A percentile compares a stretch with the other conserved stretches of the same genome.
These are phyloP conservation scores for Alternaria infectoria DNA, from an alignment of 2,329 filamentous ascomycete genomes.

Conservation along the genomic window DNA sequence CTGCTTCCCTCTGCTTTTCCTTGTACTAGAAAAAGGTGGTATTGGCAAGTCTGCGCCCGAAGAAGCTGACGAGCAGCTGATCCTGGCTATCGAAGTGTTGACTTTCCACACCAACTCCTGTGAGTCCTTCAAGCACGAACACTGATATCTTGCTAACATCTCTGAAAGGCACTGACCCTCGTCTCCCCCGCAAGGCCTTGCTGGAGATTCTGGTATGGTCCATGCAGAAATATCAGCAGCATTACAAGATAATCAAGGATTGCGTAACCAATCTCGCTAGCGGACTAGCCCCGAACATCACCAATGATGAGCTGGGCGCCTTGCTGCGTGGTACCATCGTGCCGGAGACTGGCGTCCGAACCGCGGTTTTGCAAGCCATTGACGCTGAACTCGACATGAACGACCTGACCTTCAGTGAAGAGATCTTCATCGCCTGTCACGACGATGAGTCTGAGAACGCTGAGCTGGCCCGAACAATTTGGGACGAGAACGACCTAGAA, in stretches of 20 bases:
- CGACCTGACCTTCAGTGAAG: constrained; percentile 82
- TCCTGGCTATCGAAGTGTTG: constrained; percentile 86
- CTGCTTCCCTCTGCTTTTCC: constrained; percentile 79
- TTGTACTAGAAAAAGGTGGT: constrained; percentile 79
- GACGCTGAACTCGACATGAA: constrained; percentile 91
- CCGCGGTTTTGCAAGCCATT: constrained; percentile 85
- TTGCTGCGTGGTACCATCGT: constrained; percentile 82
- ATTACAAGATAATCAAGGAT: constrained; percentile 95
- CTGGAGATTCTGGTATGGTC: constrained; percentile 74
- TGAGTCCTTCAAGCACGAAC: constrained; percentile 28
- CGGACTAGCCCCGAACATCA: constrained; percentile 83
- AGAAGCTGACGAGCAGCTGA: constrained; percentile 85
- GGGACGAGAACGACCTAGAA: constrained; percentile 89
- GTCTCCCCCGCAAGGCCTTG: constrained; percentile 77
- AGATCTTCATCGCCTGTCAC: constrained; percentile 92
- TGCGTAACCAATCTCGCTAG: constrained; percentile 86
- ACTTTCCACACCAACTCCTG: constrained; percentile 86
- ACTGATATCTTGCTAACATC: constrained; percentile 18
- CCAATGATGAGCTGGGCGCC: constrained; percentile 71
- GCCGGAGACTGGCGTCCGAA: constrained; percentile 78
- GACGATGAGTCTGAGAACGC: constrained; percentile 89
- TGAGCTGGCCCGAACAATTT: constrained; percentile 84
- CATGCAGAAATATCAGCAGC: constrained; percentile 88
- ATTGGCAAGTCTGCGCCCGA: constrained; percentile 72
- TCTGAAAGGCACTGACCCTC: constrained; percentile 67